Evolutionary conservation across 2,329 filamentous ascomycete genomes (phyloP), one percentile per base, ranked within the genome.

Genomic region (Fusarium sp.): DNA sequence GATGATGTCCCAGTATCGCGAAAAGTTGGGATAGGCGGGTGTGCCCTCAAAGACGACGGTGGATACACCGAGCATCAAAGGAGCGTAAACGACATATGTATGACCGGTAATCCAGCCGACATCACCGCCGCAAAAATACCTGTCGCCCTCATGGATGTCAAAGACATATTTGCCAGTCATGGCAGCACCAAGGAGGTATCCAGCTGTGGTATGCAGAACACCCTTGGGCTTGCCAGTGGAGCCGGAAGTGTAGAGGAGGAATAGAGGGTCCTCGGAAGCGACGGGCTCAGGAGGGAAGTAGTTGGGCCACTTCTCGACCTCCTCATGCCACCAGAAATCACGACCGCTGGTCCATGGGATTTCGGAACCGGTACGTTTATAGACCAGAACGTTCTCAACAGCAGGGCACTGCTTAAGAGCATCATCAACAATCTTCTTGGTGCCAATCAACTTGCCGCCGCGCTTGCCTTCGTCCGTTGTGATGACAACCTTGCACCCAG

Each of bases 91-190:
- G 60, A 98, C 95, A 77, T 99, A 99, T 25, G 96, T 97, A 84
- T 99, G 96, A 20, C 96, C 96, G 30, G 96, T 99, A 80, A 99
- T 98, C 96, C 96, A 99, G 71, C 96, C 96, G 45, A 99, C 95
- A 78, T 99, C 96, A 80, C 96, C 96, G 81, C 94, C 96, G 76
- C 96, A 99, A 87, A 98, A 98, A 87, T 96, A 98, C 70, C 89
- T 90, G 81, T 99, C 96, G 57, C 92, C 90, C 69, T 94, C 91
- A 80, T 99, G 96, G 70, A 99, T 97, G 80, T 99, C 96, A 79
- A 99, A 99, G 68, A 98, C 95, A 81, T 99, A 98, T 84, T 98
- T 99, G 82, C 94, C 95, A 15, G 96, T 99, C 76, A 92, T 87
- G 34, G 96, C 95, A 54, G 94, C 94, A 64, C 96, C 96, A 10